Base-by-base conservation (phyloP, 1,139 yeast genomes). In the Lodderomyces orthopsilosis region DNA sequence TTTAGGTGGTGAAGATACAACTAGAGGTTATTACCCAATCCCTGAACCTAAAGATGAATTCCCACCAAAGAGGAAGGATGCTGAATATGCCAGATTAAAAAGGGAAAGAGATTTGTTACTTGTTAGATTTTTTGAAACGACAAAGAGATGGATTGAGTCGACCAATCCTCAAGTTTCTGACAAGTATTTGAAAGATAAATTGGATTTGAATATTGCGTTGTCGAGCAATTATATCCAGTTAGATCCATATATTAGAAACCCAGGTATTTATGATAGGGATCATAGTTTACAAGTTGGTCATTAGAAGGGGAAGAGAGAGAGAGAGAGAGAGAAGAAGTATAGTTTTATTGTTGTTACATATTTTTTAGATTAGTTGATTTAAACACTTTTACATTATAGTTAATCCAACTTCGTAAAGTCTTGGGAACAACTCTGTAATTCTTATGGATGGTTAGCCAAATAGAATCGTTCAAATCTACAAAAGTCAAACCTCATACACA, bases 221-320 rank as follows among this genome's bases (percentile, higher is more conserved):
- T 62, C 71, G 17, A 53, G 60, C 30, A 68, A 65, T 45, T 69
- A 67, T 49, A 56, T 69, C 39, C 54, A 57, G 28, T 53, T 71
- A 26, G 78, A 73, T 49, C 73, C 74, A 13, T 72, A 71, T 47
- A 41, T 70, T 39, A 65, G 77, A 55, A 58, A 51, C 47, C 59
- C 65, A 7, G 72, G 75, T 38, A 56, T 66, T 35, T 70, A 60
- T 49, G 78, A 73, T 55, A 63, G 78, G 55, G 65, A 60, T 41
- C 67, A 65, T 22, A 43, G 47, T 12, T 45, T 51, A 22, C 27
- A 34, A n/a, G 41, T 49, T 38, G 45, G 46, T 15, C 49, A 47
- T 44, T 51, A 48, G 38, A 24, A 7, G 14, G n/a, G 13, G n/a
- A 9, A 33, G 14, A 9, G 35, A 17, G 22, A 34, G 24, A 34